Conservation (phyloP, 1,284 basidiomycete species). For the Trichosporon sp. region DNA sequence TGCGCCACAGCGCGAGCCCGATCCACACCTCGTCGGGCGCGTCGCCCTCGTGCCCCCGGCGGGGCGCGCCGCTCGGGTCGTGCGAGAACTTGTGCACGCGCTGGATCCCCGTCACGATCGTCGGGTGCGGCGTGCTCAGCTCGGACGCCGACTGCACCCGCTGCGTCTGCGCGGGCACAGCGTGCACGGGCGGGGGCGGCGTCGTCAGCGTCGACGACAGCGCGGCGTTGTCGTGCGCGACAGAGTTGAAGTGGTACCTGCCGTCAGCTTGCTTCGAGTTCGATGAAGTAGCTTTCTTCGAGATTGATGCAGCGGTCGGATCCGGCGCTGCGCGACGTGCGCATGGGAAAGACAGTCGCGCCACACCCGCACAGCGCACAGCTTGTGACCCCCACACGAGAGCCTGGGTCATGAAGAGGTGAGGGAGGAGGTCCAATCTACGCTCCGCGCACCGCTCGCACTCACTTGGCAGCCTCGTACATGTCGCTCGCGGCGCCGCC, state of each 20-base stretch:
- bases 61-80: conserved; percentile 40
- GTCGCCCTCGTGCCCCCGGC: conserved; percentile 46
- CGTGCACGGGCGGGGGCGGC: conserved; percentile 25
- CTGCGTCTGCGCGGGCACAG: conserved; percentile 12
- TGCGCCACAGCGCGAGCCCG: conserved; percentile 65
- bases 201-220: conserved; percentile 52
- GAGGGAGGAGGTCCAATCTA: too few species aligned
- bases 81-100: conserved; percentile 64
- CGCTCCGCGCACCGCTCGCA: neutral
- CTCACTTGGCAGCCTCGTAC: conserved; percentile 65
- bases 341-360: neutral
- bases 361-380: neutral
- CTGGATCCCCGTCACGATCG: conserved; percentile 66
- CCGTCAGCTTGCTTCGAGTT: neutral
- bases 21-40: conserved; percentile 66
- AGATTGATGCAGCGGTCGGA: neutral
- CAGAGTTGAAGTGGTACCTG: conserved; percentile 84
- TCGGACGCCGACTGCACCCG: conserved; percentile 5
- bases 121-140: conserved; percentile 50
- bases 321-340: neutral
- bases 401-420: too few species aligned
- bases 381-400: neutral
- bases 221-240: conserved; percentile 89
- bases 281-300: neutral
- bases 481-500: conserved; percentile 49